Percentiles rank a stretch among this genome's conserved stretches.
Evolutionary conservation across 306 rosid genomes (phyloP).

Genomic region (Dicorynia guianensis): DNA sequence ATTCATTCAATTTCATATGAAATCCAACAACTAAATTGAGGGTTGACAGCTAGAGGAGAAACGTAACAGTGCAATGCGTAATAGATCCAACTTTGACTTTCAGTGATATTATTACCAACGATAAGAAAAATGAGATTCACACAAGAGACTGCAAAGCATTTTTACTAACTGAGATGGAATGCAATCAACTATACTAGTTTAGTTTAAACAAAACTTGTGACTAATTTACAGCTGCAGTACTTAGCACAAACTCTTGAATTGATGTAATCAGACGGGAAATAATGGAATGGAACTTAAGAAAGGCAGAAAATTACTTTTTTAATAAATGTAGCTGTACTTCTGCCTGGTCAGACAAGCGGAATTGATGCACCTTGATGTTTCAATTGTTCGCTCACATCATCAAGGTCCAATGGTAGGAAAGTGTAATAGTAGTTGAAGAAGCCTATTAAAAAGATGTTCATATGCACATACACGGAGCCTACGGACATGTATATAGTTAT

Average conservation of each 20-base stretch:
- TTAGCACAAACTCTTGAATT: constrained; percentile 23
- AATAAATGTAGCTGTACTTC: constrained; percentile 81
- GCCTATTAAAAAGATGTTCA: constrained; percentile 87
- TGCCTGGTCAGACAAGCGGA: constrained; percentile 94
- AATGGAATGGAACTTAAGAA: constrained; percentile 19
- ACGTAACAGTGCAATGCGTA: not conserved
- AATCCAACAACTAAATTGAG: not conserved
- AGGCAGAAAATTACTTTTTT: constrained; percentile 67
- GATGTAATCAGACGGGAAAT: constrained; percentile 16
- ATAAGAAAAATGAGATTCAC: not conserved
- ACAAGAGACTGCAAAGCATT: not conserved
- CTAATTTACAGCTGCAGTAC: not conserved
- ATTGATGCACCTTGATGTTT: constrained; percentile 97
- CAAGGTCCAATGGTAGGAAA: constrained; percentile 94
- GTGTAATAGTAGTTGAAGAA: constrained; percentile 99
- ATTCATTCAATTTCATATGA: not conserved
- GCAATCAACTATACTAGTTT: constrained; percentile 2
- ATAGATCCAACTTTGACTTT: constrained; percentile 2
- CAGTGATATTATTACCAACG: not conserved
- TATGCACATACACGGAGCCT: constrained; percentile 92
- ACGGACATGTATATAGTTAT: constrained; percentile 43
- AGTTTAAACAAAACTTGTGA: not conserved
- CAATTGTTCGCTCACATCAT: constrained; percentile 94
- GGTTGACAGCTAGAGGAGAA: not conserved
- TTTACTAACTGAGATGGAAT: not conserved